Conservation (phyloP, 192 early-diverging fungal species). For the Podila verticillata region DNA sequence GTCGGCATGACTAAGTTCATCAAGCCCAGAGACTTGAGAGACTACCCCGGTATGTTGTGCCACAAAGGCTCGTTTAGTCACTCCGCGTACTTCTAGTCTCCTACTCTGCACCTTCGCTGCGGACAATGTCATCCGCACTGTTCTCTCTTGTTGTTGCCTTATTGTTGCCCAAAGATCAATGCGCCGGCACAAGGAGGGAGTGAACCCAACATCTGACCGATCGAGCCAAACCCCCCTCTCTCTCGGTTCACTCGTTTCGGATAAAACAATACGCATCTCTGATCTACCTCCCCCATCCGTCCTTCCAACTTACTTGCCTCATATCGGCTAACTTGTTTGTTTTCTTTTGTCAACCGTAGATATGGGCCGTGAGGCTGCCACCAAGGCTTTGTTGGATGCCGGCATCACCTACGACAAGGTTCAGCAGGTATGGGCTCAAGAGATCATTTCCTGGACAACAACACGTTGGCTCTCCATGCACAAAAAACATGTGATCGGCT, state of each 20-base stretch:
- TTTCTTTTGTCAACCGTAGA: conserved; percentile 36
- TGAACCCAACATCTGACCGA: conserved; percentile 6
- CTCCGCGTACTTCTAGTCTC: no score
- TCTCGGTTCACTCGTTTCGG: no score
- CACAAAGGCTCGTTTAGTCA: neutral
- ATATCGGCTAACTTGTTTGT: conserved; percentile 1
- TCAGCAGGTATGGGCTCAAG: conserved; percentile 51
- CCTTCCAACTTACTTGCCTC: no score
- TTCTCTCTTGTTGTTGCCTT: neutral
- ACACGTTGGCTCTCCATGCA: neutral
- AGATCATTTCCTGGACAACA: conserved; percentile 1
- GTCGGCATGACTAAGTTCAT: conserved; percentile 74
- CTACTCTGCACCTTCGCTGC: neutral
- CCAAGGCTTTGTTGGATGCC: conserved; percentile 80
- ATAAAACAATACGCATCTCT: no score
- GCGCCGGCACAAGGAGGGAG: neutral
- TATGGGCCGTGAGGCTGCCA: conserved; percentile 68
- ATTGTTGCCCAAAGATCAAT: neutral
- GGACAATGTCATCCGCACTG: neutral
- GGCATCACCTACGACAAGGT: conserved; percentile 73
- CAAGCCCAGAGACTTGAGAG: conserved; percentile 62
- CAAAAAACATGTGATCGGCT: neutral
- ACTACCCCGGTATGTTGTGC: conserved; percentile 57
- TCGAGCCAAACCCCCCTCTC: neutral
- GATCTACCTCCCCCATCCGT: no score